Conservation (phyloP, 176 grass and related monocot species). For the Coix lacrymajobi region DNA sequence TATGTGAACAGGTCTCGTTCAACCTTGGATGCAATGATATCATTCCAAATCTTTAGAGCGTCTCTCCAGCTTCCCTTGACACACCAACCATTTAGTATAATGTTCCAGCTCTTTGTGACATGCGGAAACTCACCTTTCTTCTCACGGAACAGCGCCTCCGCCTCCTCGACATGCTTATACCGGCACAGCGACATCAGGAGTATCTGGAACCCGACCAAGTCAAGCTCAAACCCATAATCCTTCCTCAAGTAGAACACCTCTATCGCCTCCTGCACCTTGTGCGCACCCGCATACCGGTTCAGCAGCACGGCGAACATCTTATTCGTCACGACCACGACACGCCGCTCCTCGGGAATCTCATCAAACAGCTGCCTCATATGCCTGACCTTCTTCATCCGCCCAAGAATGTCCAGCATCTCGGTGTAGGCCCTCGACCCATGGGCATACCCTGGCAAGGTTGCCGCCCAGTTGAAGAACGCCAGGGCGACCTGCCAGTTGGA, state of each 20-base stretch:
- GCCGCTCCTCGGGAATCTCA: conserved; percentile 36
- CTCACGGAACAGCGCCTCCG: conserved; percentile 58
- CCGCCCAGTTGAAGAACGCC: conserved; percentile 54
- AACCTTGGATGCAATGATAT: conserved; percentile 51
- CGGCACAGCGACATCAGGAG: conserved; percentile 65
- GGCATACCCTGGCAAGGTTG: conserved; percentile 9
- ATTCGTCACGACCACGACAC: conserved; percentile 14
- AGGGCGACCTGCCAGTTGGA: conserved; percentile 58
- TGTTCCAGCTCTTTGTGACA: conserved; percentile 76
- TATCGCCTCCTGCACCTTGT: conserved; percentile 68
- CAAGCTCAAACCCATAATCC: conserved; percentile 55
- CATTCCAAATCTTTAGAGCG: conserved; percentile 63
- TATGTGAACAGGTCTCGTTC: conserved; percentile 58
- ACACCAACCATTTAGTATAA: conserved; percentile 82
- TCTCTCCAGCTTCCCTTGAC: conserved; percentile 62
- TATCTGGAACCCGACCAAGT: conserved; percentile 63
- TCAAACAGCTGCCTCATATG: conserved; percentile 54
- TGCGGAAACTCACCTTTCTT: conserved; percentile 57
- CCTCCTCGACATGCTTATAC: conserved; percentile 78
- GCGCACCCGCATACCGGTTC: conserved; percentile 54
- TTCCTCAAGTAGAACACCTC: conserved; percentile 61
- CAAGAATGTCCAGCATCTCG: conserved; percentile 67
- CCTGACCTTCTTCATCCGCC: conserved; percentile 71
- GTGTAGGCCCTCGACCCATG: conserved; percentile 45
- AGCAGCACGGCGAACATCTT: conserved; percentile 61